Evolutionary conservation across 2,329 filamentous ascomycete species (phyloP).

Genomic region (Botryosphaeria agaves): DNA sequence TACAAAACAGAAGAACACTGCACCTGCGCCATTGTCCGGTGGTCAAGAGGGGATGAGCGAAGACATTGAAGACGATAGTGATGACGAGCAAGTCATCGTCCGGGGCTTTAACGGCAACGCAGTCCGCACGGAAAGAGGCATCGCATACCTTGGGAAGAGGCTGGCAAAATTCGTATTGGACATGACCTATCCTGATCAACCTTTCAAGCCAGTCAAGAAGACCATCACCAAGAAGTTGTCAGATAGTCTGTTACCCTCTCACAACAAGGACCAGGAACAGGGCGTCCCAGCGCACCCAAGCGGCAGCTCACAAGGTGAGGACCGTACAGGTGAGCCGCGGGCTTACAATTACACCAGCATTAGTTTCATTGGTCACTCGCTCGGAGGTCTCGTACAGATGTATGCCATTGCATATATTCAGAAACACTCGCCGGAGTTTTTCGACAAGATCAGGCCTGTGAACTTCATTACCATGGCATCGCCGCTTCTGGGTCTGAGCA

Average conservation of each 20-base stretch:
- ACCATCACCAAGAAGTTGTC: conserved; percentile 30
- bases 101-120: conserved; percentile 82
- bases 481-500: conserved; percentile 79
- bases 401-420: conserved; percentile 95
- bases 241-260: conserved; percentile 29
- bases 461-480: conserved; percentile 84
- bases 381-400: conserved; percentile 78
- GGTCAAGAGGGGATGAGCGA: conserved; percentile 29
- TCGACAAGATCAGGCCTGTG: conserved; percentile 66
- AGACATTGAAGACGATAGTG: conserved; percentile 38
- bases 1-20: conserved; percentile 12
- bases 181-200: conserved; percentile 88
- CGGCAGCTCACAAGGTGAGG: conserved; percentile 34
- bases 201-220: conserved; percentile 53
- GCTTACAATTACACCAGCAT: conserved; percentile 83
- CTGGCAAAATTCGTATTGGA: conserved; percentile 79
- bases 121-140: conserved; percentile 79
- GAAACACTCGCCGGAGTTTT: conserved; percentile 86
- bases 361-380: conserved; percentile 83
- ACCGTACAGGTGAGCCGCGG: conserved; percentile 28
- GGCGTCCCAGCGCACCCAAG: conserved; percentile 38
- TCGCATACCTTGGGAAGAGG: conserved; percentile 91
- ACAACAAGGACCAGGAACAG: conserved; percentile 26
- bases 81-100: conserved; percentile 75
- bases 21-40: conserved; percentile 30